Base-by-base conservation (phyloP, 176 grass and related monocot genomes). In the Eremochloa ophiuroides region DNA sequence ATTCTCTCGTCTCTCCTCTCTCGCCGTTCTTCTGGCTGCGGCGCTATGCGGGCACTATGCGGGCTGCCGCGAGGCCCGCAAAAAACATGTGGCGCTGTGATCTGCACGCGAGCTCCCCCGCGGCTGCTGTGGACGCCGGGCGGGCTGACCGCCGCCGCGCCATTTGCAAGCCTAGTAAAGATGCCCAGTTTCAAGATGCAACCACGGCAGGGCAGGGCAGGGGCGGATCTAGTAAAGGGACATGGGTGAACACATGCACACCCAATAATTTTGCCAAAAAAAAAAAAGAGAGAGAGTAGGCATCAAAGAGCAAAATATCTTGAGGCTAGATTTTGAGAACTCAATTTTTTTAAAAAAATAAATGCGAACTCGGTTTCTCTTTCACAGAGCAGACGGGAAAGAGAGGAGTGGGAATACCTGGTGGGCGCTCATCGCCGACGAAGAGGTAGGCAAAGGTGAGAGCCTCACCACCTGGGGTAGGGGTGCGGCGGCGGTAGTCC, bases 121-220 rank as follows among this genome's bases (percentile, higher is more conserved):
- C n/a, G n/a, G n/a, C n/a, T n/a, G n/a, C n/a, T n/a, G n/a, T n/a
- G n/a, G n/a, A n/a, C n/a, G n/a, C n/a, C n/a, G n/a, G n/a, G n/a
- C n/a, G n/a, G n/a, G n/a, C n/a, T n/a, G n/a, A n/a, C n/a, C n/a
- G n/a, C n/a, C n/a, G n/a, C n/a, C n/a, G n/a, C n/a, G n/a, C n/a
- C n/a, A n/a, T n/a, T n/a, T n/a, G n/a, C n/a, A n/a, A n/a, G n/a
- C n/a, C n/a, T n/a, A n/a, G n/a, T n/a, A n/a, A 70, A 85, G 64
- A 56, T 69, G 79, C 59, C 41, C 33, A 33, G 33, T 62, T 71
- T 60, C 82, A 79, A 68, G 44, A 46, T 88, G 61, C 59, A 88
- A 83, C 83, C n/a, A 81, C 82, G 34, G 91, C 74, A 28, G 75
- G 29, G 31, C 80, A 71, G 33, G 33, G 3, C 33, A 51, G 47